These are phyloP conservation scores for Ustilago shanxiensis DNA, from an alignment of 1,284 basidiomycete species.

Conservation along the genomic window DNA sequence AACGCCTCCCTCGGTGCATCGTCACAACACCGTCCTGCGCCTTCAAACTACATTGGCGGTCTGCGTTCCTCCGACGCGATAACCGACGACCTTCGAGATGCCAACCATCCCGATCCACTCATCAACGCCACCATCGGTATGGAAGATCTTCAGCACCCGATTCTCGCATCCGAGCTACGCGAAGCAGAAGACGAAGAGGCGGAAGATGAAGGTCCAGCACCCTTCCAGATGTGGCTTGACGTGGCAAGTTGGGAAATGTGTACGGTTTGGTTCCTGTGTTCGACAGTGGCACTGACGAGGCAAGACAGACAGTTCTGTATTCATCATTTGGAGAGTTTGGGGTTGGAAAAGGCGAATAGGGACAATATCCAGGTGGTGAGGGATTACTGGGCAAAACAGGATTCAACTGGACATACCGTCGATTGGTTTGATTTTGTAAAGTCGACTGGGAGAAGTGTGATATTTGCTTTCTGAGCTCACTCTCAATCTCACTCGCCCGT, in stretches of 20 bases:
- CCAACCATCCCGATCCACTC: slow-evolving; percentile 26
- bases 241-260: slow-evolving; percentile 58
- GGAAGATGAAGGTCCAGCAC: slow-evolving; percentile 7
- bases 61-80: slow-evolving; percentile 5
- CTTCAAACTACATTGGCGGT: slow-evolving; percentile 39
- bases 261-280: slow-evolving; percentile 57
- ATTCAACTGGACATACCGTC: slow-evolving; percentile 44
- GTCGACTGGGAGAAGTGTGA: slow-evolving; percentile 24
- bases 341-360: slow-evolving; percentile 46
- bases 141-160: background rate
- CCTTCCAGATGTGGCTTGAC: slow-evolving; percentile 51
- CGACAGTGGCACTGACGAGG: slow-evolving; percentile 44
- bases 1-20: background rate
- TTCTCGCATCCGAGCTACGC: background rate
- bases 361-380: slow-evolving; percentile 53
- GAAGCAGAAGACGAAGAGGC: background rate
- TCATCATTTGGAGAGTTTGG: slow-evolving; percentile 49
- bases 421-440: slow-evolving; percentile 57
- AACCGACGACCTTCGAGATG: slow-evolving; percentile 21
- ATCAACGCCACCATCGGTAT: slow-evolving; percentile 24
- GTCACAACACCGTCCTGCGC: slow-evolving; percentile 5
- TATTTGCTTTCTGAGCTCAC: slow-evolving; percentile 38
- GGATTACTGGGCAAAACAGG: slow-evolving; percentile 47
- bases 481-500: background rate
- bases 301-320: slow-evolving; percentile 43